Evolutionary conservation across 78 protist species (phyloP).

Genomic region (Cyanophora paradoxa): DNA sequence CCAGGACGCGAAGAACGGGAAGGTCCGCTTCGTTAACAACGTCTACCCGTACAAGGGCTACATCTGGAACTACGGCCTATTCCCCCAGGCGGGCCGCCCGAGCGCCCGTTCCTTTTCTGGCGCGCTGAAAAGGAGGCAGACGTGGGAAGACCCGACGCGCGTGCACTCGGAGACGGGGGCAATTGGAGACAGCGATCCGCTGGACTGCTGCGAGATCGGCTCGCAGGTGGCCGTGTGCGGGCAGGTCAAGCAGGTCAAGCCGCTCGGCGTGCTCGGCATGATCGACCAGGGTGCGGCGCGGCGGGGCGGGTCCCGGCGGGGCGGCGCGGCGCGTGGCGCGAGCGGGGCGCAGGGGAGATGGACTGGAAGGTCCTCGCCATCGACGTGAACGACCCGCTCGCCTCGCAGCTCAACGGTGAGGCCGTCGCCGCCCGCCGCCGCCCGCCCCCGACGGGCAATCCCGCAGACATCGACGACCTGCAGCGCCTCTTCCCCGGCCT

Average conservation of each 20-base stretch:
- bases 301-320: no score
- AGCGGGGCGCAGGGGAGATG: slow-evolving; percentile 80
- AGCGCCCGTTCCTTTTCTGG: no score
- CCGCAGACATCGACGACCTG: slow-evolving; percentile 49
- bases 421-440: no score
- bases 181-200: slow-evolving; percentile 77
- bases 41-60: slow-evolving; percentile 62
- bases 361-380: slow-evolving; percentile 85
- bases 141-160: slow-evolving; percentile 73
- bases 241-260: slow-evolving; percentile 69
- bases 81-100: no score
- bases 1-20: slow-evolving; percentile 70
- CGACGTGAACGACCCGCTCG: slow-evolving; percentile 72
- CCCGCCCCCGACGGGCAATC: no score
- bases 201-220: slow-evolving; percentile 77
- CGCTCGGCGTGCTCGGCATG: slow-evolving; percentile 71
- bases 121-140: no score
- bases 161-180: slow-evolving; percentile 44
- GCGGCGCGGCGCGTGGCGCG: no score
- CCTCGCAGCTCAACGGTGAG: slow-evolving; percentile 63
- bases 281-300: slow-evolving; percentile 55
- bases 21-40: slow-evolving; percentile 61
- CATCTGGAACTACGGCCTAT: slow-evolving; percentile 83
- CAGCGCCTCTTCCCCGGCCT: slow-evolving; percentile 58
- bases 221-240: slow-evolving; percentile 37